Evolutionary conservation across 805 yeast species (phyloP), one percentile per base, ranked within the genome.

Genomic region (Starmerella potacharoeniae): DNA sequence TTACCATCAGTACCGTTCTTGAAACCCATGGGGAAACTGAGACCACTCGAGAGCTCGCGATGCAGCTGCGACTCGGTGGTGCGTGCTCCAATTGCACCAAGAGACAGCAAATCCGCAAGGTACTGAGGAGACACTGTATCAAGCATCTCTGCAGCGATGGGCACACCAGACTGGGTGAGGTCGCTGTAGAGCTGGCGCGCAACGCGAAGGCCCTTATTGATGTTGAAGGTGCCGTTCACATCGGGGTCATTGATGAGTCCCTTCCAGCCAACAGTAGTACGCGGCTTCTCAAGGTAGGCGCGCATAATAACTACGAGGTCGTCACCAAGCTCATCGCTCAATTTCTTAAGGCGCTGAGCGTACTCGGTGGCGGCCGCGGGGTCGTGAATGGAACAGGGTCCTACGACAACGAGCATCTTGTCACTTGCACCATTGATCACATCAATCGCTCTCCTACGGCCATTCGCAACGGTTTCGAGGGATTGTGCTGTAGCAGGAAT

Each of bases 211-310:
- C 98, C 98, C 73, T 88, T 87, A 79, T 91, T 91, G 70, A 91
- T 93, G 70, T 91, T 84, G 80, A 84, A 93, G 49, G 96, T 77
- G 66, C 86, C 85, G 72, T 91, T 87, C 58, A 91, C 80, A 66
- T 91, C 95, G 48, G 98, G 98, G 72, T 91, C 98, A 71, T 91
- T 91, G 69, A 91, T 89, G 66, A 91, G 77, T 65, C 98, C 98
- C 73, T 91, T 91, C 98, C 98, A 91, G 61, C 98, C 98, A 54
- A 91, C 97, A 29, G 97, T 91, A 60, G 98, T 91, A 77, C 98
- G 84, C 66, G 98, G 98, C 73, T 91, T 91, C 74, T 91, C 98
- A 63, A 91, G 77, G 78, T 91, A 91, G 6, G 97, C 97, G 75
- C 98, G 84, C 98, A 91, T 91, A 60, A 91, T 79, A 56, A 91